Conservation (phyloP, 495 filamentous ascomycete genomes). For the Penicillium nucicola region DNA sequence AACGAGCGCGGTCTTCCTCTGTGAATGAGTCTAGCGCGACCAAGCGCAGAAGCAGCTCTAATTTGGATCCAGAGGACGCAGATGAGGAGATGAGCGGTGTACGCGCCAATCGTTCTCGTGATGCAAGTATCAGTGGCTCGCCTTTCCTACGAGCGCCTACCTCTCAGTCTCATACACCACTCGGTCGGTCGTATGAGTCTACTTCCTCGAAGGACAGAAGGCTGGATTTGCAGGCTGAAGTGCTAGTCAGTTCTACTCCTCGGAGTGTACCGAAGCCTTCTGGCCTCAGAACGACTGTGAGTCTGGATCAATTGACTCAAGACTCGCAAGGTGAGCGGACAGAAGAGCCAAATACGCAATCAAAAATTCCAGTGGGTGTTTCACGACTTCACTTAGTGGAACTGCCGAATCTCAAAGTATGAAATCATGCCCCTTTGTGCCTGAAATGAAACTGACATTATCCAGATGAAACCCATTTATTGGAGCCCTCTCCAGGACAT, state of each 20-base stretch:
- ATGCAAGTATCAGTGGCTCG: slow-evolving; percentile 41
- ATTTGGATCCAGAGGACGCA: slow-evolving; percentile 9
- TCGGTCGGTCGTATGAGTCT: slow-evolving; percentile 35
- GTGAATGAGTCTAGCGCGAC: slow-evolving; percentile 12
- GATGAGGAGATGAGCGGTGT: slow-evolving; percentile 19
- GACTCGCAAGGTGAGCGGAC: slow-evolving; percentile 12
- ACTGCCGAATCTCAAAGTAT: slow-evolving; percentile 48
- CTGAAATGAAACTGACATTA: background rate
- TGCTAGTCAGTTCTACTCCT: slow-evolving; percentile 8
- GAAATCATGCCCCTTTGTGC: background rate
- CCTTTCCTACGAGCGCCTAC: slow-evolving; percentile 38
- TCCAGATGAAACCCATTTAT: slow-evolving; percentile 91
- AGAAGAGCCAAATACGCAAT: slow-evolving; percentile 15
- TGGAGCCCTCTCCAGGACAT: slow-evolving; percentile 96
- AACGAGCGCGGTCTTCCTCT: slow-evolving; percentile 26
- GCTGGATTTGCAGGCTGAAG: slow-evolving; percentile 27
- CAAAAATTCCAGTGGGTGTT: slow-evolving; percentile 65
- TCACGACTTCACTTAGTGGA: slow-evolving; percentile 66
- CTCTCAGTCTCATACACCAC: slow-evolving; percentile 28
- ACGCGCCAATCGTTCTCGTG: slow-evolving; percentile 28
- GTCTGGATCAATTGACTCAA: slow-evolving; percentile 17
- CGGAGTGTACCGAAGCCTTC: slow-evolving; percentile 28
- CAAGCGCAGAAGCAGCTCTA: slow-evolving; percentile 19
- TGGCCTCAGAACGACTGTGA: slow-evolving; percentile 27
- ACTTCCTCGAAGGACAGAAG: slow-evolving; percentile 21